Percentiles rank a stretch among this genome's conserved stretches.
Evolutionary conservation across 352 stramenopile species (phyloP).

Genomic region (Globisporangium okanoganense): DNA sequence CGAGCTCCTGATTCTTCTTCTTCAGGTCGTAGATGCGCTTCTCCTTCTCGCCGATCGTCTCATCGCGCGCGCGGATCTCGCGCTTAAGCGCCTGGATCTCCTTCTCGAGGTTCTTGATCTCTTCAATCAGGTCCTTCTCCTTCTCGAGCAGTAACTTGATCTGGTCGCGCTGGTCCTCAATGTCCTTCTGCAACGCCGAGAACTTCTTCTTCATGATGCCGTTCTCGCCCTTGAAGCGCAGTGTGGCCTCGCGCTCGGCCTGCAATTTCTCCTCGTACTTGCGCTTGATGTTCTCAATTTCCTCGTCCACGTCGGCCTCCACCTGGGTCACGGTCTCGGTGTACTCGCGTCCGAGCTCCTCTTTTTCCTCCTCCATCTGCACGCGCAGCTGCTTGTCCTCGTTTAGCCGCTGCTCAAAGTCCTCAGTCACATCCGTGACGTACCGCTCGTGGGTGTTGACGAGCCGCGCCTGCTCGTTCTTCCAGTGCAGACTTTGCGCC

Average conservation of each 20-base stretch:
- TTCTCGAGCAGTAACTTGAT: slow-evolving; percentile 88
- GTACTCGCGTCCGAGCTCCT: slow-evolving; percentile 76
- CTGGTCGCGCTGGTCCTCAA: slow-evolving; percentile 89
- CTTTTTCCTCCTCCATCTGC: slow-evolving; percentile 87
- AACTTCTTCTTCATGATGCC: slow-evolving; percentile 95
- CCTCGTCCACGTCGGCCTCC: slow-evolving; percentile 84
- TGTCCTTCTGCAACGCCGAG: slow-evolving; percentile 86
- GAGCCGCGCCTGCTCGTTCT: slow-evolving; percentile 59
- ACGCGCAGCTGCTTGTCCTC: slow-evolving; percentile 74
- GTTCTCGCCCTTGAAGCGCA: slow-evolving; percentile 92
- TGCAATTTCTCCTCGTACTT: slow-evolving; percentile 88
- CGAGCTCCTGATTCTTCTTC: slow-evolving; percentile 95
- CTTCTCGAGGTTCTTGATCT: slow-evolving; percentile 86
- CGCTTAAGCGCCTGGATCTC: slow-evolving; percentile 93
- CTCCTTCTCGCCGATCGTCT: slow-evolving; percentile 95
- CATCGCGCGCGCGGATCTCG: slow-evolving; percentile 92
- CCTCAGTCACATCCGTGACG: slow-evolving; percentile 87
- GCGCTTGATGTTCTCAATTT: slow-evolving; percentile 85
- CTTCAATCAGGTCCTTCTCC: slow-evolving; percentile 83
- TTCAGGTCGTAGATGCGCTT: slow-evolving; percentile 94
- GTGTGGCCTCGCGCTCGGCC: slow-evolving; percentile 80
- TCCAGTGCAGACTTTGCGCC: slow-evolving; percentile 70
- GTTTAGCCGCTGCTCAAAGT: slow-evolving; percentile 89
- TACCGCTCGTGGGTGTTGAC: slow-evolving; percentile 76
- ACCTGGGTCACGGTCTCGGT: slow-evolving; percentile 69